Conservation (phyloP, 306 rosid species). For the Castanospermum australe region DNA sequence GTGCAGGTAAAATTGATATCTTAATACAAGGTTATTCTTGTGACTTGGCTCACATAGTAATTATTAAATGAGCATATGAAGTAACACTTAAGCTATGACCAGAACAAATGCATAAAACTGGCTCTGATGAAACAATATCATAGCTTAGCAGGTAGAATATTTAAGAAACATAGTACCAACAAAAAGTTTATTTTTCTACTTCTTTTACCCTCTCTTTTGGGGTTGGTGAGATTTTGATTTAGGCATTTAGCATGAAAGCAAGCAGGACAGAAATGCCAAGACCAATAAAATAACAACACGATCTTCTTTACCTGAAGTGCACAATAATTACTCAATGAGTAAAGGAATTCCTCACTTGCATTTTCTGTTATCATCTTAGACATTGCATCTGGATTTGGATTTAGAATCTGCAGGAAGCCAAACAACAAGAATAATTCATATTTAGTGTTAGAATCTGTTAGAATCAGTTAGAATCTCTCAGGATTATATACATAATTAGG, state of each 20-base stretch:
- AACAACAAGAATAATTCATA: conserved; percentile 19
- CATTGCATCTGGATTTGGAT: conserved; percentile 99
- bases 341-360: conserved; percentile 95
- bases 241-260: conserved; percentile 7
- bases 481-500: no score
- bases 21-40: background rate
- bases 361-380: conserved; percentile 97
- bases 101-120: background rate
- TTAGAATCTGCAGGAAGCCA: conserved; percentile 74
- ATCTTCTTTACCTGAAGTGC: conserved; percentile 87
- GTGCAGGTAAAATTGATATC: background rate
- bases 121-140: background rate
- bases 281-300: background rate
- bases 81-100: background rate
- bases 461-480: no score
- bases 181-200: background rate
- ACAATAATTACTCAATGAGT: conserved; percentile 90
- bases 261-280: background rate
- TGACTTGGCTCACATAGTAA: conserved; percentile 13
- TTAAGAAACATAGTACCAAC: background rate
- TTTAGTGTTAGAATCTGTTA: no score
- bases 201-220: background rate
- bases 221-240: background rate
- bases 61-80: background rate
- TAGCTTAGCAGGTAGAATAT: background rate